Evolutionary conservation across 306 rosid species (phyloP), one percentile per base, ranked within the genome.

Genomic region (Cicer chorassanicum): DNA sequence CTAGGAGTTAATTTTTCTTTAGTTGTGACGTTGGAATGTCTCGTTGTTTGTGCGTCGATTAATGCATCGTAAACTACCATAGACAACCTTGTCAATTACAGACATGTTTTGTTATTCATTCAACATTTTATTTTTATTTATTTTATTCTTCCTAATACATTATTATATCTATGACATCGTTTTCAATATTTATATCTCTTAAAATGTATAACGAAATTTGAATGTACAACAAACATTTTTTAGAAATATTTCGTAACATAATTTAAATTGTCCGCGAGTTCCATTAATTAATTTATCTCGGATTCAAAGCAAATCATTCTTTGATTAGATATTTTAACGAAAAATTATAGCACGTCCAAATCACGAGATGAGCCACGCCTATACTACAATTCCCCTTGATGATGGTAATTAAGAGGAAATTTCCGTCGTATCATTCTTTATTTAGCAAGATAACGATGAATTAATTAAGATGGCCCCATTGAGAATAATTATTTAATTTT

Each of bases 281-380:
- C 19, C n/a, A 57, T 24, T 49, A 73, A 11, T 46, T 42, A 40
- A 55, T 55, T 36, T 49, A 49, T 29, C 50, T 65, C 4, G 51
- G 64, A 74, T 68, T 54, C 39, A 68, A 36, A 12, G 24, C 45
- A 62, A 60, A 75, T 62, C 81, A 53, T 43, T 68, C 73, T 65
- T 21, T 65, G 73, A 51, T 75, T 49, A 14, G 24, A 39, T 50
- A 63, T 74, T 49, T 38, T 63, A 62, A 48, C 15, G 19, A 60
- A 16, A 24, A 44, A 66, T 36, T 36, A 19, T 75, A 60, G 41
- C 39, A 50, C 18, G 55, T 12, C 29, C 65, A 50, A 21, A 34
- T 57, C 8, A 16, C 45, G n/a, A 59, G 43, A 44, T 34, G 38
- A 24, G 42, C 53, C 34, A 40, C 41, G 16, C 59, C 46, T 19